Evolutionary conservation across 2,329 filamentous ascomycete genomes (phyloP), one percentile per base, ranked within the genome.

Genomic region (Hypoxylon sp.): DNA sequence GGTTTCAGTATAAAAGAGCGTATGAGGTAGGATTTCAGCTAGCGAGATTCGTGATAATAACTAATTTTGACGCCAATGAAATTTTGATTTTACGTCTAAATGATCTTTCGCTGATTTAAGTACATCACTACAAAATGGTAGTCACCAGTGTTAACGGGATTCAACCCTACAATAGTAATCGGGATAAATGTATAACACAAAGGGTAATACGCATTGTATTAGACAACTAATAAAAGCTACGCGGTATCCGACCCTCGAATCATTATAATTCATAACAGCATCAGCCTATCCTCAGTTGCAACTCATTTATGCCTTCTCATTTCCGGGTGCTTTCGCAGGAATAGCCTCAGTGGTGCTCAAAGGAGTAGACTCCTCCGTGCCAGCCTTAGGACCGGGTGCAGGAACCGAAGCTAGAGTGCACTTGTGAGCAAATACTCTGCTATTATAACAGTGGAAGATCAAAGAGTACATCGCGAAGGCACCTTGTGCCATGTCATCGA

Each of bases 281-380:
- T 64, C 39, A 56, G 8, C 53, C 41, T 57, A 25, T 25, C 30
- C 2, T 25, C 47, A 14, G 59, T 54, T 14, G 21, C 34, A 19
- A n/a, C 25, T 34, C 12, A 16, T 19, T 60, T 67, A 74, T 46
- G 67, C 58, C 63, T 75, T 75, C 69, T 74, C 73, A 25, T 65
- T 65, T 23, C 71, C 73, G 8, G 70, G 70, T 11, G 58, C 70
- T 61, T 73, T 74, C n/a, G 73, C 37, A n/a, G 71, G 73, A 21
- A 72, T 67, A 27, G 67, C 70, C 25, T 56, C 70, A 3, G 72
- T 74, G 8, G 72, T 54, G n/a, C 57, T 58, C 21, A 74, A 47
- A 12, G 74, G 74, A 4, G 71, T 72, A n/a, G 73, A 74, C 46
- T 74, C 70, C 27, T 61, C 54, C 3, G 72, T 74, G 11, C 72